Conservation (phyloP, 495 filamentous ascomycete genomes). For the Penicillium malachiteum region DNA sequence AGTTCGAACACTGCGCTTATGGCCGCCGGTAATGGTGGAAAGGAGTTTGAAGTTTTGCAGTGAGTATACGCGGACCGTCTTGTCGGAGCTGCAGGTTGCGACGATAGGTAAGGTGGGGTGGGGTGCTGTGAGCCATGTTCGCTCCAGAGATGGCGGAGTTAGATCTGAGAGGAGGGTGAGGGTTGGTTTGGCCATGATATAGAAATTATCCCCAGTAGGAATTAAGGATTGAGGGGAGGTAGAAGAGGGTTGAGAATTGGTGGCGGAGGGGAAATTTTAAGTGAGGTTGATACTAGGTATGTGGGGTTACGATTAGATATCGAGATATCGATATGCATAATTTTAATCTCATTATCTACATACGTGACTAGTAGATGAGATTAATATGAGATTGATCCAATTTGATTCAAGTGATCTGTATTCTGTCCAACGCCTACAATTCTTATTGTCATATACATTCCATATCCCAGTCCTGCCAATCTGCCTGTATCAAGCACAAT, state of each 20-base stretch:
- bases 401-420: not conserved
- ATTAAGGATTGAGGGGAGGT: not conserved
- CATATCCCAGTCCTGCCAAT: constrained; percentile 13
- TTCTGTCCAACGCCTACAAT: not conserved
- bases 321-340: not conserved
- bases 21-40: constrained; percentile 78
- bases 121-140: constrained; percentile 80
- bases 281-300: constrained; percentile 1
- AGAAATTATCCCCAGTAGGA: not conserved
- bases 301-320: constrained; percentile 14
- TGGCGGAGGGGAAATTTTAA: constrained; percentile 15
- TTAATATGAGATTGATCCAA: not conserved
- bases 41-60: constrained; percentile 75
- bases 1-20: constrained; percentile 80
- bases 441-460: constrained; percentile 3
- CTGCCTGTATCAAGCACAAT: constrained; percentile 5
- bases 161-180: constrained; percentile 36
- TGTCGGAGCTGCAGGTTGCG: constrained; percentile 83
- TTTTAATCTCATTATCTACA: not conserved
- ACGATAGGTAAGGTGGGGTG: constrained; percentile 87
- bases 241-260: not conserved
- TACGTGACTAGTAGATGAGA: too few relatives aligned
- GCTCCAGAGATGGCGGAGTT: constrained; percentile 64
- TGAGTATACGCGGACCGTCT: constrained; percentile 83
- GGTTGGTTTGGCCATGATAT: constrained; percentile 6